These are phyloP conservation scores for Fonsecaea monophora DNA, from an alignment of 2,329 filamentous ascomycete species.

Conservation along the genomic window DNA sequence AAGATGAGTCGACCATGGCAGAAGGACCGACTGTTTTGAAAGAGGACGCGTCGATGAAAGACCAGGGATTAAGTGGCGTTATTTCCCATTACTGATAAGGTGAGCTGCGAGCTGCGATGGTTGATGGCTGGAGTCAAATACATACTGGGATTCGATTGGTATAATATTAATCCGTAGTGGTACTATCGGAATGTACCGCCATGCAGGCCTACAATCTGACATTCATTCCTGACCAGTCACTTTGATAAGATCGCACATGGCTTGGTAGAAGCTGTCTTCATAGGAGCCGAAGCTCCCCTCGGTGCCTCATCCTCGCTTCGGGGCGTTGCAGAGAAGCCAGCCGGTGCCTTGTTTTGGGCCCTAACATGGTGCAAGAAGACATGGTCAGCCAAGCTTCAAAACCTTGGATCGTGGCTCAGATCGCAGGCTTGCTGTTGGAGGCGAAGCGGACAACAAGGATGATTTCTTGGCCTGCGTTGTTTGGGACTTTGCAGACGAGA, in stretches of 20 bases:
- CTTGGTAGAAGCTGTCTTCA: not conserved
- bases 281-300: not conserved
- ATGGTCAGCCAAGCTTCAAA: constrained; percentile 28
- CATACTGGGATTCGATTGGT: not conserved
- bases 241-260: not conserved
- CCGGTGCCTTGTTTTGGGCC: not conserved
- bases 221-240: not conserved
- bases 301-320: too few relatives aligned
- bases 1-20: constrained; percentile 16
- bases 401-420: constrained; percentile 26
- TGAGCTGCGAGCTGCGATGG: not conserved
- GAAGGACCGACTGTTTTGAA: constrained; percentile 20
- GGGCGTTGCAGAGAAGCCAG: not conserved
- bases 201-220: not conserved
- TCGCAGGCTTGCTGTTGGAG: not conserved
- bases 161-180: not conserved
- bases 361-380: not conserved
- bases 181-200: not conserved
- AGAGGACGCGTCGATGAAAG: constrained; percentile 22
- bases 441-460: constrained; percentile 18
- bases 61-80: not conserved
- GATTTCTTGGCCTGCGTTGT: constrained; percentile 1
- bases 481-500: constrained; percentile 1
- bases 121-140: not conserved
- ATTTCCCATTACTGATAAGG: constrained; percentile 7